Evolutionary conservation across 495 filamentous ascomycete species (phyloP).

Genomic region (Mytilinidion resinicola): DNA sequence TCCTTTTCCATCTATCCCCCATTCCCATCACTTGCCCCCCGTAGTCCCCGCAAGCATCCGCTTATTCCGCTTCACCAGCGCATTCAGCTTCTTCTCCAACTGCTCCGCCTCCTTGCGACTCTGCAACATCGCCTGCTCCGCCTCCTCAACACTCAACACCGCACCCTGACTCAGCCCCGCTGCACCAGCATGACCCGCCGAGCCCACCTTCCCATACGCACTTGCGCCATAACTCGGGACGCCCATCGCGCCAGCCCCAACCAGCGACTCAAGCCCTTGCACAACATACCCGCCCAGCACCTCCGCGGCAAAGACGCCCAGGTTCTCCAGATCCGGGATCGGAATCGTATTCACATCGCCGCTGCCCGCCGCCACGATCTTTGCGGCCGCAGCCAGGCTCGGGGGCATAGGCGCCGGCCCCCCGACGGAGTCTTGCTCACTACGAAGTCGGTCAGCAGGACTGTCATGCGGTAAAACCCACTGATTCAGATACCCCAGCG

Average conservation of each 20-base stretch:
- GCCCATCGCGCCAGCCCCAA: conserved; percentile 13
- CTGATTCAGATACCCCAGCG: conserved; percentile 61
- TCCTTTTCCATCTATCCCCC: too few species aligned
- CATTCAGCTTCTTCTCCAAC: conserved; percentile 60
- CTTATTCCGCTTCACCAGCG: conserved; percentile 57
- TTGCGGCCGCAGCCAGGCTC: conserved; percentile 9
- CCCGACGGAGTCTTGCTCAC: conserved; percentile 19
- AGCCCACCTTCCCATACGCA: not conserved
- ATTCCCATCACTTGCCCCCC: not conserved
- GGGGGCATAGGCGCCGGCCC: conserved; percentile 10
- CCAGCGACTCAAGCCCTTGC: conserved; percentile 23
- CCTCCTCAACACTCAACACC: conserved; percentile 53
- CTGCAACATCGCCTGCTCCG: conserved; percentile 50
- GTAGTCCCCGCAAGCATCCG: conserved; percentile 31
- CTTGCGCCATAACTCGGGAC: conserved; percentile 1
- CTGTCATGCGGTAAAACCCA: conserved; percentile 47
- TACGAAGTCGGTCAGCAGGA: conserved; percentile 1
- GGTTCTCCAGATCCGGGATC: conserved; percentile 16
- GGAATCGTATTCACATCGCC: not conserved
- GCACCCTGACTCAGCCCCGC: conserved; percentile 22
- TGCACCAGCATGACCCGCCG: conserved; percentile 5
- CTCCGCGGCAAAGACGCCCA: conserved; percentile 22
- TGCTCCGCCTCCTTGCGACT: conserved; percentile 63
- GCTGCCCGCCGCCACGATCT: conserved; percentile 19
- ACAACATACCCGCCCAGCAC: conserved; percentile 20